Evolutionary conservation across 257 asterid genomes (phyloP).

Genomic region (Solanum clarkiae): DNA sequence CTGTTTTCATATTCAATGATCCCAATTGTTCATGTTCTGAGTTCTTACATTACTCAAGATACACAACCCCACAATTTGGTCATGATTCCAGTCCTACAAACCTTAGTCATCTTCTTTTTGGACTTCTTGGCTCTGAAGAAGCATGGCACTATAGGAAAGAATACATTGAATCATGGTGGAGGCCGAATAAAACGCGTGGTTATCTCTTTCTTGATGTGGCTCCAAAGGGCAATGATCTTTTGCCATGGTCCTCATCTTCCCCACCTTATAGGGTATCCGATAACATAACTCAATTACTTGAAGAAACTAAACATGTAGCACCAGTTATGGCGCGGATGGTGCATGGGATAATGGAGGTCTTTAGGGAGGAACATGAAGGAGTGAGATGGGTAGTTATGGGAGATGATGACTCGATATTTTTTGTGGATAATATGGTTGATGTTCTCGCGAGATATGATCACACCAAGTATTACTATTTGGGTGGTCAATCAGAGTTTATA

Average conservation of each 20-base stretch:
- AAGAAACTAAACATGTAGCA: constrained; percentile 10
- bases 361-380: constrained; percentile 21
- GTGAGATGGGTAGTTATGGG: constrained; percentile 68
- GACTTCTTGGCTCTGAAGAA: constrained; percentile 32
- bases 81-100: constrained; percentile 13
- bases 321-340: constrained; percentile 43
- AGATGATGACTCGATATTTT: constrained; percentile 59
- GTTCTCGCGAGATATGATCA: constrained; percentile 37
- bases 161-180: constrained; percentile 55
- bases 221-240: constrained; percentile 20
- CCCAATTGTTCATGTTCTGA: constrained; percentile 1
- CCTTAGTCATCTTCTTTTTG: constrained; percentile 40
- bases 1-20: constrained; percentile 3
- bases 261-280: constrained; percentile 39
- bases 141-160: constrained; percentile 26
- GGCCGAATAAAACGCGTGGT: constrained; percentile 27
- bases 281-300: constrained; percentile 8
- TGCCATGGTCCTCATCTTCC: constrained; percentile 39
- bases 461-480: constrained; percentile 39
- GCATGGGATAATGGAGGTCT: constrained; percentile 44
- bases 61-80: not conserved
- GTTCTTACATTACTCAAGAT: not conserved
- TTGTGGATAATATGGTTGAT: constrained; percentile 49
- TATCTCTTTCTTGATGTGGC: constrained; percentile 27
- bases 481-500: constrained; percentile 44